phyloP scores from a whole-genome alignment of 805 yeast genomes.

The Komagataella pastoris region DNA sequence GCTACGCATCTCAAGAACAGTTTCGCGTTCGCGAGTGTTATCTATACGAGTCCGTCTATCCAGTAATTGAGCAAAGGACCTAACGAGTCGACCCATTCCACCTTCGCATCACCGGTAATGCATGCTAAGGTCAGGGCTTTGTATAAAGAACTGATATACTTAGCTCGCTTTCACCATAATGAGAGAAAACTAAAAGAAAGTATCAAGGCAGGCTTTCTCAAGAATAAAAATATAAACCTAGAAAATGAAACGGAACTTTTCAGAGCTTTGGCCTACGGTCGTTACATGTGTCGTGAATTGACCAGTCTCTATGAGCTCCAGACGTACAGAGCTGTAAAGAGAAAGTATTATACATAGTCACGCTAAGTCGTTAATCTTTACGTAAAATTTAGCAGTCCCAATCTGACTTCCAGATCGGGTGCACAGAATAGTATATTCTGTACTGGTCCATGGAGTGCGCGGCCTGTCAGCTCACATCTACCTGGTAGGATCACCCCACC shows the following conservation, averaged over 20 bases:
- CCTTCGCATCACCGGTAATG: constrained; percentile 6
- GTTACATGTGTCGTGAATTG: constrained; percentile 13
- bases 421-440: neutral
- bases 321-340: constrained; percentile 19
- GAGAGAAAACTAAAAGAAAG: neutral
- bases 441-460: neutral
- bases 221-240: constrained; percentile 6
- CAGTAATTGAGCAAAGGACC: too few species aligned
- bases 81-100: neutral
- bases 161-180: constrained; percentile 13
- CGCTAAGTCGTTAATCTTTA: neutral
- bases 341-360: constrained; percentile 2
- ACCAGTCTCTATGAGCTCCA: constrained; percentile 20
- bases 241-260: constrained; percentile 9
- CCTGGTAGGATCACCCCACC: neutral
- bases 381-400: neutral
- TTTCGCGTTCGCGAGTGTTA: neutral
- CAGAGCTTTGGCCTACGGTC: constrained; percentile 17
- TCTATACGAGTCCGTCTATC: too few species aligned
- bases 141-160: constrained; percentile 17
- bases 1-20: too few species aligned
- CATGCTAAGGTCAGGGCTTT: constrained; percentile 12
- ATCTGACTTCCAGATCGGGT: neutral
- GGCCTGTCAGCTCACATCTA: neutral
- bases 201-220: constrained; percentile 12